Conservation (phyloP, 179 eudicot genomes). For the Beta lomatogona region DNA sequence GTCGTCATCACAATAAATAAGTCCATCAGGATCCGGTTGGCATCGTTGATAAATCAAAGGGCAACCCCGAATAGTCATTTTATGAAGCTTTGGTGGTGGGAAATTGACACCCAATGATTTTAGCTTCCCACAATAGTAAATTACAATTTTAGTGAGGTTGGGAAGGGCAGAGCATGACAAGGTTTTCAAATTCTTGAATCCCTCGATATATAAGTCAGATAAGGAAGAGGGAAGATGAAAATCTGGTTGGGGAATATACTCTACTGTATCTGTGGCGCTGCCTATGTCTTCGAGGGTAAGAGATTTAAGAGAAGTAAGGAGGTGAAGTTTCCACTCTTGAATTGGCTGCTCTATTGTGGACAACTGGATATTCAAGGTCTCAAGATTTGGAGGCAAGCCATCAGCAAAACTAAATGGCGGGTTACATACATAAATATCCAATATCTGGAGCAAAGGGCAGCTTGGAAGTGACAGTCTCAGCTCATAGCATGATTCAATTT, state of each 20-base stretch:
- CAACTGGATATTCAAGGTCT: background rate
- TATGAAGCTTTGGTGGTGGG: too few species aligned
- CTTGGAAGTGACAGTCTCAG: conserved; percentile 8
- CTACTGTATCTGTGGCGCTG: background rate
- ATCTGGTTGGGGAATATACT: background rate
- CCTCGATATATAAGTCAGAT: background rate
- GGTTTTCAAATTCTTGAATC: background rate
- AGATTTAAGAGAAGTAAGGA: too few species aligned
- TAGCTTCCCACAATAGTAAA: background rate
- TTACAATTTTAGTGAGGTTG: background rate
- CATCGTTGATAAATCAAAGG: too few species aligned
- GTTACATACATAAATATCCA: background rate
- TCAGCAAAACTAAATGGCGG: background rate
- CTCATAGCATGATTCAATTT: background rate
- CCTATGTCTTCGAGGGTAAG: background rate
- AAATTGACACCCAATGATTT: too few species aligned
- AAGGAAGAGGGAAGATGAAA: background rate
- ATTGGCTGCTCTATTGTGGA: background rate
- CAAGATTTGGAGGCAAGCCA: background rate
- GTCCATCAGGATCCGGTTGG: too few species aligned
- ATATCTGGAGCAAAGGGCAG: background rate
- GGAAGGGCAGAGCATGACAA: background rate
- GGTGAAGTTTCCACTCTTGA: too few species aligned
- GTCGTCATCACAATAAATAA: too few species aligned
- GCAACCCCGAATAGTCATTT: too few species aligned